Base-by-base conservation (phyloP, 208 protist genomes). In the Trypanosoma melophagium region DNA sequence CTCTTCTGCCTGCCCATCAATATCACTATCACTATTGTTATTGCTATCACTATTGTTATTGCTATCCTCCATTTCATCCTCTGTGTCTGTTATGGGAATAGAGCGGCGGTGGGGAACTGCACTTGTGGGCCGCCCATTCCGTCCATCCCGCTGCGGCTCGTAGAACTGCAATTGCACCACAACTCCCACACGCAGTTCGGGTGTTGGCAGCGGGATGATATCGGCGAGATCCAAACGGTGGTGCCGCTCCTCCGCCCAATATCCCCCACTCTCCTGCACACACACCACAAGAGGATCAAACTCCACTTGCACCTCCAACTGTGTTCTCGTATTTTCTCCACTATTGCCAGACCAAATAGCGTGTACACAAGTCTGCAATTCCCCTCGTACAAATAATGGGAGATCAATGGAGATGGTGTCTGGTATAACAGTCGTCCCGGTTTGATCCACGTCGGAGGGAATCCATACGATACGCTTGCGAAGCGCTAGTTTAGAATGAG, bases 41-140 rank as follows among this genome's bases (percentile, higher is more conserved):
- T 12, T 21, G 4, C 53, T 49, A 42, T 52, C 45, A 17, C 38
- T 35, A 50, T 24, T 41, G 38, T 58, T 28, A 58, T 35, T 28
- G 1, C 44, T 42, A 22, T 52, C 17, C 0, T 56, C 0, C 19
- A 21, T 0, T 10, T 31, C 38, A 22, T 47, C 41, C 2, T 55
- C 35, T 5, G 16, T 7, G 22, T 60, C 59, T 7, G n/a, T 0
- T 10, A 19, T 21, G 2, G n/a, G 31, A 0, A 16, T 42, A 5
- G 3, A 19, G n/a, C 49, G 56, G 17, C 49, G 44, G 12, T 31
- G 45, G 2, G 69, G 62, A 40, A 63, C 41, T 0, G 69, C 69
- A 35, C 69, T 75, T 14, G 62, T 75, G 54, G 69, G 69, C 7
- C 69, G 60, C 0, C 69, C 69, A 45, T 69, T 75, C 9, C 38